A percentile compares a stretch with the other conserved stretches of the same genome.
Evolutionary conservation across 225 moss, liverwort and hornwort species (phyloP).

Genomic region (Physcomitrium patens): DNA sequence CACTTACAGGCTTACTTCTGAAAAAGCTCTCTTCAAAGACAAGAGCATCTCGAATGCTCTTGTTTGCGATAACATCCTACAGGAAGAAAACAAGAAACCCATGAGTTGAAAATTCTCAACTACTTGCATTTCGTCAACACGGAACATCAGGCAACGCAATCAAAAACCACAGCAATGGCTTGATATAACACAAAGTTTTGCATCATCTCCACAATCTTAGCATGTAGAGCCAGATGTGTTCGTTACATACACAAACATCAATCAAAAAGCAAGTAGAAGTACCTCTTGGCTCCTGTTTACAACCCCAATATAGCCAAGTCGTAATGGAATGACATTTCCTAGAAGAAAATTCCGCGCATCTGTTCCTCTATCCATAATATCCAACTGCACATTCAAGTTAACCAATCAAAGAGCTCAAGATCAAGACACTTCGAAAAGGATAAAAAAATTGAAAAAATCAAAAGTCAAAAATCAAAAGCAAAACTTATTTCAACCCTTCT

Average conservation of each 20-base stretch:
- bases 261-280: slow-evolving; percentile 30
- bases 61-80: slow-evolving; percentile 84
- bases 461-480: neutral
- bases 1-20: slow-evolving; percentile 93
- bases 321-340: slow-evolving; percentile 93
- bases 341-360: slow-evolving; percentile 96
- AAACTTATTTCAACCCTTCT: neutral
- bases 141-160: slow-evolving; percentile 10
- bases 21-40: slow-evolving; percentile 89
- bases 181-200: slow-evolving; percentile 4
- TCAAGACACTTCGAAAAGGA: neutral
- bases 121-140: slow-evolving; percentile 3
- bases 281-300: slow-evolving; percentile 99
- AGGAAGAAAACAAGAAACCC: slow-evolving; percentile 26
- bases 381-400: slow-evolving; percentile 58
- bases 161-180: neutral
- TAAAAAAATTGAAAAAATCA: too few relatives aligned
- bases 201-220: neutral
- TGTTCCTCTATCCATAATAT: slow-evolving; percentile 99
- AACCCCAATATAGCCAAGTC: slow-evolving; percentile 96
- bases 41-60: slow-evolving; percentile 90
- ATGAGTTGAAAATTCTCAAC: slow-evolving; percentile 19
- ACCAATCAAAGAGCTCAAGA: neutral
- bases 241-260: neutral
- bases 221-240: slow-evolving; percentile 15